Evolutionary conservation across 2,329 filamentous ascomycete species (phyloP), one percentile per base, ranked within the genome.

Genomic region (Aspergillus bombycis): DNA sequence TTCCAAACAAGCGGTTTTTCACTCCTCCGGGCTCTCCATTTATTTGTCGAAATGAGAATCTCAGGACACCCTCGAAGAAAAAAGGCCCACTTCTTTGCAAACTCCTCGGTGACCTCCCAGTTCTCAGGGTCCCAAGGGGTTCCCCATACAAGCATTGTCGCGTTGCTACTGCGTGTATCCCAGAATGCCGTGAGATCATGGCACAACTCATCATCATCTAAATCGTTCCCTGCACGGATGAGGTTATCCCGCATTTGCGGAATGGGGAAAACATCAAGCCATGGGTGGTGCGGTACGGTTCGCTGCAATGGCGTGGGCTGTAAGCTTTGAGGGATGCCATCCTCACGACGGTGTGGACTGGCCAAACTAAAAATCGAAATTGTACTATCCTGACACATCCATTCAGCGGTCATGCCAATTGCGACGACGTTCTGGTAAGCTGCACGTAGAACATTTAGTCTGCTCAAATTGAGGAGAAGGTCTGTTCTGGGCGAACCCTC

Each of bases 191-290:
- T 68, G 10, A 80, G 61, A 50, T 79, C 79, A 41, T 68, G 59
- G 62, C 78, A 80, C 5, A 81, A 71, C 19, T 78, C 75, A 28
- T 79, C 77, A 26, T 78, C 71, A 64, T 81, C 75, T 45, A 81
- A 59, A 3, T 58, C 8, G 30, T 66, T 66, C 4, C 59, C 57
- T n/a, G 67, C 64, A 6, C 57, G 62, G 45, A 81, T 80, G 53
- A 80, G 62, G 55, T 73, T 75, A 56, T 80, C 76, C n/a, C 79
- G 67, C 71, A 80, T 74, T 30, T 61, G 43, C 14, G 43, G 43
- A 23, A 46, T 12, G 1, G 43, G 43, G 43, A 46, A 46, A 7
- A 46, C 14, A 23, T 46, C 43, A 23, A 46, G 43, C 43, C 43
- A 46, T 46, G 43, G 43, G 14, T 46, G 43, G 21, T 46, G 43